Base-by-base conservation (phyloP, 148 eudicot species). In the Rhododendron mucronatum region DNA sequence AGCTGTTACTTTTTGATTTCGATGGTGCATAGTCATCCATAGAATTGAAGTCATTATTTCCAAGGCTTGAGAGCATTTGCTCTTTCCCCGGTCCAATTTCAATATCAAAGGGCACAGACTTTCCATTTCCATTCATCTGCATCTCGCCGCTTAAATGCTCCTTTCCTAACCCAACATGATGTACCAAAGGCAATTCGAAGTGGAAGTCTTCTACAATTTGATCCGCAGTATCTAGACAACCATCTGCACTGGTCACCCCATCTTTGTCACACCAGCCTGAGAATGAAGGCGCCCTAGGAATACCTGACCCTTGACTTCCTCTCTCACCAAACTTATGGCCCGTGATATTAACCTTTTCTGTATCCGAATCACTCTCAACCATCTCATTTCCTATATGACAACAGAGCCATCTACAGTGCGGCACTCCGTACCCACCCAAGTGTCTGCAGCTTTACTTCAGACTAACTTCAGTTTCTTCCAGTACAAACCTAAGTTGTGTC, bases 61-160 rank as follows among this genome's bases (percentile, higher is more conserved):
- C 85, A 41, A 20, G 37, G 51, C 81, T 65, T 0, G 44, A 44
- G 77, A 73, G 28, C 75, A 10, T 83, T n/a, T 21, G 45, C 83
- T 87, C 90, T 33, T 30, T 78, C 28, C n/a, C 86, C 4, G 81
- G 82, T 63, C 80, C 87, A 84, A 90, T 86, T 87, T 96, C 98
- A 50, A 96, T 86, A 74, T 93, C 91, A 51, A 96, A 94, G 7
- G 96, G 90, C 41, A 82, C 92, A 85, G 91, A 90, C 74, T 59
- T 90, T 45, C 82, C 88, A 78, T 59, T 88, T 84, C 83, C 88
- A 78, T 88, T 87, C 90, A 88, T 88, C 85, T 71, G 88, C 77
- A 89, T 82, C 55, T 81, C 81, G 84, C 48, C 15, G 15, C 81
- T 87, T 84, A 86, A 41, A 84, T 8, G 21, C 45, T 44, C 83